Evolutionary conservation across 108 stramenopile genomes (phyloP).

Genomic region (Nitzschia inconspicua): DNA sequence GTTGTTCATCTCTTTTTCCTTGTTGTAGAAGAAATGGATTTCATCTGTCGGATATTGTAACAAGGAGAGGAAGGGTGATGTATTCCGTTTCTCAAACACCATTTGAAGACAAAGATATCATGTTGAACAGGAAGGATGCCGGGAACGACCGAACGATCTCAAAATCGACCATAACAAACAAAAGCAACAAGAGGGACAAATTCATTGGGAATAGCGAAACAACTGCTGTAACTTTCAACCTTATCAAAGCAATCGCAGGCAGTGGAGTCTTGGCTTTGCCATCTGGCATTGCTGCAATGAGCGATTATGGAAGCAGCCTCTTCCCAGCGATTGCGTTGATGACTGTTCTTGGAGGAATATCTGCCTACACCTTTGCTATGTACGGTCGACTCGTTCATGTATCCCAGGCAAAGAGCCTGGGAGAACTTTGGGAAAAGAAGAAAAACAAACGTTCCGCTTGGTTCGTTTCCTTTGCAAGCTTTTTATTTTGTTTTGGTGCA

Average conservation of each 20-base stretch:
- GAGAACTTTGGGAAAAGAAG: conserved; percentile 84
- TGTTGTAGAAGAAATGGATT: too few species aligned
- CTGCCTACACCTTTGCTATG: conserved; percentile 81
- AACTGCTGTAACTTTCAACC: conserved; percentile 60
- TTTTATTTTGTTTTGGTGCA: conserved; percentile 74
- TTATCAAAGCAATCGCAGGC: conserved; percentile 89
- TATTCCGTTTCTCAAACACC: too few species aligned
- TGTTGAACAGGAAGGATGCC: too few species aligned
- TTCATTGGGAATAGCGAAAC: not conserved
- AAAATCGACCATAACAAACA: too few species aligned
- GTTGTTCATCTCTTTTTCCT: too few species aligned
- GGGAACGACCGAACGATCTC: too few species aligned
- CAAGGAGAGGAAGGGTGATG: too few species aligned
- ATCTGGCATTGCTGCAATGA: conserved; percentile 67
- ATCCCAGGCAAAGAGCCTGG: conserved; percentile 40
- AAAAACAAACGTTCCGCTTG: conserved; percentile 60
- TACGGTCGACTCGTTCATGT: conserved; percentile 58
- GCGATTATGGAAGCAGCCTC: conserved; percentile 43
- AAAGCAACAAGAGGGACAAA: not conserved
- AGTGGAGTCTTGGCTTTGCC: conserved; percentile 84
- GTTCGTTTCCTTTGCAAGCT: conserved; percentile 63
- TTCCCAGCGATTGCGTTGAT: conserved; percentile 64
- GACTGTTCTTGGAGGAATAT: conserved; percentile 62
- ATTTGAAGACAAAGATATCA: too few species aligned
- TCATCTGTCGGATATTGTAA: too few species aligned